These are phyloP conservation scores for Dissophora globulifera DNA, from an alignment of 192 early-diverging fungal species.

Conservation along the genomic window DNA sequence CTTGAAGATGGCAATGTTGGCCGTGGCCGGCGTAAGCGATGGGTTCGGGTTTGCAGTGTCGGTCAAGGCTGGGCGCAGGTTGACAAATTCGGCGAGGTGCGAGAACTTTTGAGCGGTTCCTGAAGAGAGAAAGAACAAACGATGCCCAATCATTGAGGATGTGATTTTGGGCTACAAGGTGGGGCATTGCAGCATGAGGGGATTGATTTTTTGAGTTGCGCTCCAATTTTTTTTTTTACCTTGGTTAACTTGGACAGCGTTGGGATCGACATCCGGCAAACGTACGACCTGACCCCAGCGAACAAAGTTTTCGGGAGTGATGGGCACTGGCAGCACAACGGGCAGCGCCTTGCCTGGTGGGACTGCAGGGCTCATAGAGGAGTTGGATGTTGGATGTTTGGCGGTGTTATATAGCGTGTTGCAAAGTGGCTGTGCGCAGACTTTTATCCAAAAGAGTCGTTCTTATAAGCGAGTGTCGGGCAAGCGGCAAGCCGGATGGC, in stretches of 20 bases:
- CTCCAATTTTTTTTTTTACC: conserved; percentile 12
- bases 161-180: no score
- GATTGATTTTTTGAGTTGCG: no score
- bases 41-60: conserved; percentile 55
- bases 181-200: no score
- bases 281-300: conserved; percentile 50
- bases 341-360: neutral
- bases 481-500: no score
- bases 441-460: no score
- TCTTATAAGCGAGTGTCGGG: no score
- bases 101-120: conserved; percentile 82
- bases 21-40: conserved; percentile 70
- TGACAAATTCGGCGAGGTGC: conserved; percentile 71
- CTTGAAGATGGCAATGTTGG: conserved; percentile 50
- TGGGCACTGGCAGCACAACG: conserved; percentile 22
- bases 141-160: neutral
- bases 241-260: conserved; percentile 51
- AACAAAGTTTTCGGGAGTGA: conserved; percentile 49
- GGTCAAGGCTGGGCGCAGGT: conserved; percentile 56
- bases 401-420: neutral
- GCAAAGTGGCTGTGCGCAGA: no score
- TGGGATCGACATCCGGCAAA: conserved; percentile 44
- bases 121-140: neutral
- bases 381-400: no score
- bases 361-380: conserved; percentile 21